Evolutionary conservation across 257 asterid genomes (phyloP).

Genomic region (Leptodermis oblonga): DNA sequence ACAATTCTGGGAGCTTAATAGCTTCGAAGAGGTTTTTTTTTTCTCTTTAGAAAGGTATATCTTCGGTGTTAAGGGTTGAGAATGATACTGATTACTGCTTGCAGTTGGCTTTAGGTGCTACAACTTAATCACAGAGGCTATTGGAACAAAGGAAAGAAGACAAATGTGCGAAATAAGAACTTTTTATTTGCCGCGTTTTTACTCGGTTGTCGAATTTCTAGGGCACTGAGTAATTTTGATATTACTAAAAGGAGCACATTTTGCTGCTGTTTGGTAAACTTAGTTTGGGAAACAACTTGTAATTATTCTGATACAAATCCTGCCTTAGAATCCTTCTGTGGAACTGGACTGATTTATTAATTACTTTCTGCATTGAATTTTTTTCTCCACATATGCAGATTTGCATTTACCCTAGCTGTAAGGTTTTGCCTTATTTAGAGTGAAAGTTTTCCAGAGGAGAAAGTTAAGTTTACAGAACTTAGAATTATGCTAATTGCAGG

Average conservation of each 20-base stretch:
- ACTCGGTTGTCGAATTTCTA: background rate
- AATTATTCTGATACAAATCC: background rate
- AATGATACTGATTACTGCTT: background rate
- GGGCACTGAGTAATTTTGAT: background rate
- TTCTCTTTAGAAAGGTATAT: background rate
- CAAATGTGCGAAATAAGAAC: background rate
- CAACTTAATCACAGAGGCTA: background rate
- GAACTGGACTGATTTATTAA: background rate
- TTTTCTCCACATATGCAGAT: background rate
- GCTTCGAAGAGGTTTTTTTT: background rate
- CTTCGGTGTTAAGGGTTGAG: background rate
- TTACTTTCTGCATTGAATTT: background rate
- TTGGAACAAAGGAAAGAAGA: background rate
- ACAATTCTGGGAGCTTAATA: background rate
- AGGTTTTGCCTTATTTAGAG: background rate
- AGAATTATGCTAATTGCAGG: conserved; percentile 41
- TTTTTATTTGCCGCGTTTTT: background rate
- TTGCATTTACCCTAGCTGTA: background rate
- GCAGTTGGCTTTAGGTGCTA: background rate
- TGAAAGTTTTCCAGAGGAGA: background rate
- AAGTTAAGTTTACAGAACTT: conserved; percentile 1
- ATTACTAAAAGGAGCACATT: background rate
- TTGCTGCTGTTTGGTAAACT: background rate
- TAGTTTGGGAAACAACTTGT: background rate
- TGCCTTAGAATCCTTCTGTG: background rate